Percentiles rank a stretch among this genome's conserved stretches.
phyloP scores from a whole-genome alignment of 2,329 filamentous ascomycete genomes.

The Magnaporthiopsis poae region DNA sequence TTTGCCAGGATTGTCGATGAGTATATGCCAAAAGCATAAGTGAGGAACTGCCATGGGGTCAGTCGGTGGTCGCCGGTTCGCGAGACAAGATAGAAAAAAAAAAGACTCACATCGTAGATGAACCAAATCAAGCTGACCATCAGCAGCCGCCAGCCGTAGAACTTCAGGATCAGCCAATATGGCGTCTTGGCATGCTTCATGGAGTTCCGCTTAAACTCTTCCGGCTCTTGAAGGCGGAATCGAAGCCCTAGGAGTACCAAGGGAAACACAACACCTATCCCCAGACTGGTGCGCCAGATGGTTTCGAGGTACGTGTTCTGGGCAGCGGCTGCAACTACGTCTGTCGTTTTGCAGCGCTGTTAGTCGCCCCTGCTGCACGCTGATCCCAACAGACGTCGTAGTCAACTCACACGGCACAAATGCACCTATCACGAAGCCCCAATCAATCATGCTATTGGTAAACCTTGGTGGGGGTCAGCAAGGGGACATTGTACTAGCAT shows the following conservation, averaged over 20 bases:
- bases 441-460: slow-evolving; percentile 18
- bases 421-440: slow-evolving; percentile 71
- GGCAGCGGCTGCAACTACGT: slow-evolving; percentile 47
- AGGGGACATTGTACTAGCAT: slow-evolving; percentile 45
- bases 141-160: slow-evolving; percentile 64
- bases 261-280: slow-evolving; percentile 69
- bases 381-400: neutral
- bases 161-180: slow-evolving; percentile 46
- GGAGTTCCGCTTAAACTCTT: slow-evolving; percentile 62
- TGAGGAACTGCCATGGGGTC: slow-evolving; percentile 47
- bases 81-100: neutral
- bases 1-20: slow-evolving; percentile 62
- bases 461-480: slow-evolving; percentile 11
- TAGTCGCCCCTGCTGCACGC: neutral
- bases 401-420: slow-evolving; percentile 50
- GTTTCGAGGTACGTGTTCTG: slow-evolving; percentile 54
- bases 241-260: slow-evolving; percentile 61
- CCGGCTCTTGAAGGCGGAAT: slow-evolving; percentile 64
- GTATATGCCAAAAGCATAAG: slow-evolving; percentile 81
- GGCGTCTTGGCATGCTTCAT: slow-evolving; percentile 54
- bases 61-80: neutral
- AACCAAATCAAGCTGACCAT: slow-evolving; percentile 73
- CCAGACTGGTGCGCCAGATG: slow-evolving; percentile 75
- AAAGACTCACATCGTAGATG: slow-evolving; percentile 55
- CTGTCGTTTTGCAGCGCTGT: slow-evolving; percentile 4